Percentiles rank a stretch among this genome's conserved stretches.
Conservation (phyloP, 2,329 filamentous ascomycete genomes). For the Xylaria sp. region DNA sequence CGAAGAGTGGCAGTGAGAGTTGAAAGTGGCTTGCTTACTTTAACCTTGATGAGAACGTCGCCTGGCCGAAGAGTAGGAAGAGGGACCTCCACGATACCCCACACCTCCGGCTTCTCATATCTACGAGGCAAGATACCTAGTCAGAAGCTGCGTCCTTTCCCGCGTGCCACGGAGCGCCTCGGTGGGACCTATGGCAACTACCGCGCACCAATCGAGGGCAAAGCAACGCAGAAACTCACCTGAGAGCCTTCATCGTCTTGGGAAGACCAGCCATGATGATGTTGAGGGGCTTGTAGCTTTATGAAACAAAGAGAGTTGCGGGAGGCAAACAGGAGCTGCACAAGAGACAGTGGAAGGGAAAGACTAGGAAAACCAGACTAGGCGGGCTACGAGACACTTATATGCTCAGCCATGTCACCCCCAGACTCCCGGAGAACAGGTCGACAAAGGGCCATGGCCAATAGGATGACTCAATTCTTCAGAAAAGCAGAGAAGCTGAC, state of each 20-base stretch:
- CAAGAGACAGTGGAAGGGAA: not conserved
- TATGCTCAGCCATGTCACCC: slow-evolving; percentile 13
- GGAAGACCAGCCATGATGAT: slow-evolving; percentile 51
- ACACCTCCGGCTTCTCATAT: slow-evolving; percentile 71
- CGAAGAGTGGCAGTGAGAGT: not conserved
- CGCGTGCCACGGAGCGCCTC: not conserved
- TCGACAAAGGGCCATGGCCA: not conserved
- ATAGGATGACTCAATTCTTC: not conserved
- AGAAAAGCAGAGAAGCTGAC: slow-evolving; percentile 4
- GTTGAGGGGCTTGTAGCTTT: slow-evolving; percentile 28
- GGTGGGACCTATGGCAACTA: slow-evolving; percentile 15
- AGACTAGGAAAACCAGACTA: slow-evolving; percentile 22
- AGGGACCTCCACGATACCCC: slow-evolving; percentile 69
- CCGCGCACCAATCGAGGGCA: not conserved
- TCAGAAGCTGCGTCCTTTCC: not conserved
- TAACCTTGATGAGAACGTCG: slow-evolving; percentile 73
- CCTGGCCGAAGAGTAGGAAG: slow-evolving; percentile 68
- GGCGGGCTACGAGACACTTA: slow-evolving; percentile 25
- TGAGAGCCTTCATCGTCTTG: slow-evolving; percentile 65
- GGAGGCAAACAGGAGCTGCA: not conserved
- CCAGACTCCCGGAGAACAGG: not conserved
- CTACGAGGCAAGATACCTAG: slow-evolving; percentile 43
- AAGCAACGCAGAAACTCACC: slow-evolving; percentile 54
- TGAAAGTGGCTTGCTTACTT: slow-evolving; percentile 54
- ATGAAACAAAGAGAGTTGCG: slow-evolving; percentile 27